These are phyloP conservation scores for Metschnikowia koreensis DNA, from an alignment of 805 yeast genomes.

Conservation along the genomic window DNA sequence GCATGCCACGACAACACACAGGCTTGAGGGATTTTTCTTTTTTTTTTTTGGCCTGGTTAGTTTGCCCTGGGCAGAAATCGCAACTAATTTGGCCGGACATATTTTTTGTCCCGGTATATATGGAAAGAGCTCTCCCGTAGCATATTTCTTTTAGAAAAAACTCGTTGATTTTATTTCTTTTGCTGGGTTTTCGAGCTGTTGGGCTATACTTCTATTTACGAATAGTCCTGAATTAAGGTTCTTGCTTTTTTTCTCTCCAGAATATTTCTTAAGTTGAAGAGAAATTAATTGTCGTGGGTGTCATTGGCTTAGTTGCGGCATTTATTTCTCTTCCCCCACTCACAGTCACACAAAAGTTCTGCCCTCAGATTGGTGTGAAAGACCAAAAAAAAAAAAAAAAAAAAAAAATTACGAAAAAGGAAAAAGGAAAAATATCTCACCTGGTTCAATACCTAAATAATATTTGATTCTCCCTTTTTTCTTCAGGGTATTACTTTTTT, in stretches of 20 bases:
- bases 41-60: not conserved
- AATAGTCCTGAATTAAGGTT: not conserved
- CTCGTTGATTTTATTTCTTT: not conserved
- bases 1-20: not conserved
- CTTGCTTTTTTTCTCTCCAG: not conserved
- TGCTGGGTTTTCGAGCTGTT: not conserved
- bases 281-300: not conserved
- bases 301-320: conserved; percentile 5
- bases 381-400: not conserved
- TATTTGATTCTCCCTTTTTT: not conserved
- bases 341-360: not conserved
- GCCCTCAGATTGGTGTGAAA: not conserved
- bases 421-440: not conserved
- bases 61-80: conserved; percentile 1
- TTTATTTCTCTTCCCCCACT: not conserved
- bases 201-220: not conserved
- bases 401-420: not conserved
- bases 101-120: conserved; percentile 3
- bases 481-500: not conserved
- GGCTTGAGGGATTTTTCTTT: conserved; percentile 4
- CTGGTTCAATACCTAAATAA: not conserved
- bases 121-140: conserved; percentile 1
- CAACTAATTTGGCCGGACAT: conserved; percentile 4
- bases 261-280: not conserved
- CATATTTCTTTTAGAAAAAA: not conserved